Base-by-base conservation (phyloP, 148 eudicot genomes). In the Fallopia convolvulus region DNA sequence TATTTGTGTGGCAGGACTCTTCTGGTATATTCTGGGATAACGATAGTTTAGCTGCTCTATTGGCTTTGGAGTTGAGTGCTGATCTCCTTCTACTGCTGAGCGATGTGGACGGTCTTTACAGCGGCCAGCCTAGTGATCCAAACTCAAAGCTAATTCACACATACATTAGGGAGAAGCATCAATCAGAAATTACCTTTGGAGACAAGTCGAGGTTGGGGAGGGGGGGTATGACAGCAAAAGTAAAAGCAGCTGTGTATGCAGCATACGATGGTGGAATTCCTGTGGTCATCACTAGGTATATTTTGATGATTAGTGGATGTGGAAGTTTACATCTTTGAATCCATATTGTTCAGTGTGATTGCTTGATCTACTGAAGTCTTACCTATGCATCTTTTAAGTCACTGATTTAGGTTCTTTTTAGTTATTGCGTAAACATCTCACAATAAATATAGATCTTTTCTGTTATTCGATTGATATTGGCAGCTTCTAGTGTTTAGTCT, bases 11-110 rank as follows among this genome's bases (percentile, higher is more conserved):
- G 84, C 82, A 94, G 99, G 99, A 94, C 82, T 85, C 97, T 71
- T 90, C 97, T 77, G 99, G 99, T 80, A 94, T 94, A 78, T 94
- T 94, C 82, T 94, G 99, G 99, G 99, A 94, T 82, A 94, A 94
- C 78, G 99, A 94, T 81, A 94, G 99, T 82, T 86, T 94, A 82
- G 88, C 99, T 2, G 99, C 96, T 70, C 87, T 94, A 48, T 84
- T 94, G 33, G 99, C 99, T 48, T 78, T 92, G 88, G 99, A 94
- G 84, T 84, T 94, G 58, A 89, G 92, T 84, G 99, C 99, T 48
- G 97, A 94, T 81, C 99, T 94, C 76, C 97, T 94, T 75, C 77
- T 94, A 75, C 77, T 94, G 83, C 85, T 94, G 87, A 94, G 99
- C 85, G 99, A 94, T 76, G 99, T 94, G 72, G 99, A 94, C 20